A percentile compares a stretch with the other conserved stretches of the same genome.
phyloP scores from a whole-genome alignment of 108 stramenopile genomes.

The Nitzschia palea region DNA sequence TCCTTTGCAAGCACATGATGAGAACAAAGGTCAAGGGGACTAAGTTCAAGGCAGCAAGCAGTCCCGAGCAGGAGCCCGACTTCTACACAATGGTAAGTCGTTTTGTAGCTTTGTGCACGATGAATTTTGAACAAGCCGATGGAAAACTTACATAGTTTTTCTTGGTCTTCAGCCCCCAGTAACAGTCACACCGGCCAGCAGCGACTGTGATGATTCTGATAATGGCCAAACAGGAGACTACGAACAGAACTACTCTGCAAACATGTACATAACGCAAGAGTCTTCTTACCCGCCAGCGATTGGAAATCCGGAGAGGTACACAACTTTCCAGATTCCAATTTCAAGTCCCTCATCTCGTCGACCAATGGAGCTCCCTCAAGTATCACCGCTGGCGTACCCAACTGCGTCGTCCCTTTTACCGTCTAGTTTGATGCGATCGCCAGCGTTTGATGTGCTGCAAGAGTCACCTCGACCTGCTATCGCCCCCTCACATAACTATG shows the following conservation, averaged over 20 bases:
- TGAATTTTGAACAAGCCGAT: neutral
- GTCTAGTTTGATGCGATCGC: too few relatives aligned
- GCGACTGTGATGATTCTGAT: slow-evolving; percentile 10
- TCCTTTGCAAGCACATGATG: slow-evolving; percentile 51
- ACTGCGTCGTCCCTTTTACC: too few relatives aligned
- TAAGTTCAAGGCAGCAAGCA: slow-evolving; percentile 61
- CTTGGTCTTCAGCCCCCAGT: slow-evolving; percentile 1
- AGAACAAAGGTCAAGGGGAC: slow-evolving; percentile 83
- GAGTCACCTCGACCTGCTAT: neutral
- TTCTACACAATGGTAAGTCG: slow-evolving; percentile 64
- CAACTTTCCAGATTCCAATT: neutral
- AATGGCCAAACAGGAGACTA: neutral
- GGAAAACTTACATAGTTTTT: neutral
- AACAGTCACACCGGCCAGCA: slow-evolving; percentile 7
- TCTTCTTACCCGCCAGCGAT: neutral
- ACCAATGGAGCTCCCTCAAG: neutral
- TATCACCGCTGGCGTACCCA: neutral
- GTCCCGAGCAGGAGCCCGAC: slow-evolving; percentile 64
- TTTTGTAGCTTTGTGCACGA: neutral
- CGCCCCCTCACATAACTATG: neutral
- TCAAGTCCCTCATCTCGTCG: neutral
- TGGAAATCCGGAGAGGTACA: slow-evolving; percentile 4
- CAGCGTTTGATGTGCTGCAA: neutral
- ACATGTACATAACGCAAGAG: neutral
- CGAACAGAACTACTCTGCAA: neutral